Evolutionary conservation across 1,284 basidiomycete genomes (phyloP), one percentile per base, ranked within the genome.

Genomic region (Cutaneotrichosporon arboriforme): DNA sequence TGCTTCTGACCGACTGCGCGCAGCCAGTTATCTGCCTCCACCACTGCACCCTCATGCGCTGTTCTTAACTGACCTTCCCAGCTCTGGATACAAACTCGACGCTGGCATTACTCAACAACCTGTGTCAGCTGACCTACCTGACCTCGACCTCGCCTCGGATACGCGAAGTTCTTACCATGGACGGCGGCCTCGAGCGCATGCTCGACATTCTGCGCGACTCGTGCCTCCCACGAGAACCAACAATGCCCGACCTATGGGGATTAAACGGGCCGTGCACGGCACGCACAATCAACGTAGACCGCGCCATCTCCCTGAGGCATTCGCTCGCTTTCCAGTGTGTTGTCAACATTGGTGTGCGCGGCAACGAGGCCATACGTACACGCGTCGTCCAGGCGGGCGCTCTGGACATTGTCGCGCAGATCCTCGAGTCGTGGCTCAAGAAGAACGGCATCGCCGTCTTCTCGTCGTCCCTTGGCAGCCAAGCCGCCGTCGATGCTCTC

Each of bases 141-240:
- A 97, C 94, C 8, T 93, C 92, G 2, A 97, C 94, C 7, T 97
- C 92, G 0, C 93, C 94, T 4, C 84, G 93, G 57, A 97, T 99
- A 77, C 85, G 94, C 48, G 96, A 99, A 76, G 97, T 97, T 69
- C 88, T 99, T 80, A 94, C 92, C 40, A 85, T 89, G 79, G 94
- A 98, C 73, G 94, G 94, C 54, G 94, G 96, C 2, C 84, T 99
- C 38, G 94, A 98, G 72, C 85, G 93, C 21, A 84, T 99, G 36
- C 88, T 98, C 33, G 85, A 88, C 54, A 91, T 99, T 61, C 79
- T 92, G n/a, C 85, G 87, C 67, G 86, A 91, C 61, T 90, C 90
- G 61, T 89, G 67, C 38, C 61, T 75, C 8, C 73, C 73, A 1
- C 68, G 69, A 21, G 65, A 69, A 14, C 61, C 68, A 51, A 55